Base-by-base conservation (phyloP, 108 stramenopile species). In the Pseudonitzschia delicatissima region DNA sequence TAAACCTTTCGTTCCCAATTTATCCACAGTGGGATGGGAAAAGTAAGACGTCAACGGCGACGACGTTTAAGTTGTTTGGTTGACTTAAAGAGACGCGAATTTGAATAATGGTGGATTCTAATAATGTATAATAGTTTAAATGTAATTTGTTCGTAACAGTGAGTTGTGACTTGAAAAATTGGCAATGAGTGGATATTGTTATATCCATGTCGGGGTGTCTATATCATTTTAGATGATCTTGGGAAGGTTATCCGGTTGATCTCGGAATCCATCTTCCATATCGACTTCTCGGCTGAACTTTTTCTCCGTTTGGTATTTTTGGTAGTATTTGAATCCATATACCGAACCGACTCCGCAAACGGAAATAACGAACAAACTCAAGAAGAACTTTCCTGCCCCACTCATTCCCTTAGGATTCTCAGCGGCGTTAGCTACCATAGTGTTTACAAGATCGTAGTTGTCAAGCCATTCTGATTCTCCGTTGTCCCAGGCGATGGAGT, bases 211-310 rank as follows among this genome's bases (percentile, higher is more conserved):
- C n/a, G n/a, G n/a, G n/a, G n/a, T n/a, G n/a, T n/a, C n/a, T n/a
- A n/a, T 42, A 15, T 15, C 15, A 15, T 15, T 5, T 53, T 55
- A 55, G 53, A 55, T 55, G 53, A 55, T 55, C 53, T 55, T 55
- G 29, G 53, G 53, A 5, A 55, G 32, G 3, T 55, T 29, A n/a
- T 31, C 29, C n/a, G 53, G 31, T 31, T 55, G 12, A 27, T 55
- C 53, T 8, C 31, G 29, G 32, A 17, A 55, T 3, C 32, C 53
- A 27, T 35, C 53, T 15, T 55, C 53, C 15, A 33, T n/a, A 5
- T n/a, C 3, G 11, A 33, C 26, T 31, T 55, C 53, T 55, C 31
- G 31, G n/a, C 18, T 29, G n/a, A 23, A 6, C 17, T 17, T n/a
- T 39, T 48, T 18, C 21, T 48, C 4, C 0, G 3, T 33, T 33